These are phyloP conservation scores for Diaporthe citriasiana DNA, from an alignment of 2,329 filamentous ascomycete genomes.

Conservation along the genomic window DNA sequence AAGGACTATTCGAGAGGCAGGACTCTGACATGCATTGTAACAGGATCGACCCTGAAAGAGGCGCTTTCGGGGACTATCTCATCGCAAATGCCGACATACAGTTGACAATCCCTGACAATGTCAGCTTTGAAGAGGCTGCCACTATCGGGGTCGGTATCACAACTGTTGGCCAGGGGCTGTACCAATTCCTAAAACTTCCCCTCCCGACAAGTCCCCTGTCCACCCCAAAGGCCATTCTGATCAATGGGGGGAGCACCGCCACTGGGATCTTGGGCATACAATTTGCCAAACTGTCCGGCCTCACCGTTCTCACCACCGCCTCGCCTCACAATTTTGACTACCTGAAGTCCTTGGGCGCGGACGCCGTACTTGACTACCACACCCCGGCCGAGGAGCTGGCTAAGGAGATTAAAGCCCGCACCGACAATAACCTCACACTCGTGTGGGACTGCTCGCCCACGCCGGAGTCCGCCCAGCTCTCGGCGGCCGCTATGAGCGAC, in stretches of 20 bases:
- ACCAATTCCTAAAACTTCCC: constrained; percentile 59
- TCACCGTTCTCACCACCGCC: constrained; percentile 53
- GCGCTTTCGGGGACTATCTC: constrained; percentile 58
- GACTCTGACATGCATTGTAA: constrained; percentile 47
- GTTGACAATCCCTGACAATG: constrained; percentile 59
- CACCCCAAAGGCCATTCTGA: constrained; percentile 45
- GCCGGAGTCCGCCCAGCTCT: constrained; percentile 28
- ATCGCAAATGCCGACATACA: constrained; percentile 56
- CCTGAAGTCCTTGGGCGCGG: constrained; percentile 41
- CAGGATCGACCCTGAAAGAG: constrained; percentile 55
- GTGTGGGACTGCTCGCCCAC: constrained; percentile 43
- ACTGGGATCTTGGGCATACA: constrained; percentile 65
- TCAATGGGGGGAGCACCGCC: constrained; percentile 64
- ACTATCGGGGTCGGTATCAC: constrained; percentile 57
- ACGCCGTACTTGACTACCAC: constrained; percentile 42
- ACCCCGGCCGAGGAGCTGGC: constrained; percentile 32
- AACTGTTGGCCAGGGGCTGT: constrained; percentile 64
- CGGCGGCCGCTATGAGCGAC: constrained; percentile 33
- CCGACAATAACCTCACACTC: constrained; percentile 28
- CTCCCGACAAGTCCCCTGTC: constrained; percentile 57
- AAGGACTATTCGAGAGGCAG: not conserved
- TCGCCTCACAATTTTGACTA: constrained; percentile 48
- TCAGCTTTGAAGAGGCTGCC: constrained; percentile 63
- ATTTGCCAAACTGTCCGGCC: constrained; percentile 54
- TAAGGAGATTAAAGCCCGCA: constrained; percentile 26